Conservation (phyloP, 345 rosid species). For the Euphorbia tirucalli region DNA sequence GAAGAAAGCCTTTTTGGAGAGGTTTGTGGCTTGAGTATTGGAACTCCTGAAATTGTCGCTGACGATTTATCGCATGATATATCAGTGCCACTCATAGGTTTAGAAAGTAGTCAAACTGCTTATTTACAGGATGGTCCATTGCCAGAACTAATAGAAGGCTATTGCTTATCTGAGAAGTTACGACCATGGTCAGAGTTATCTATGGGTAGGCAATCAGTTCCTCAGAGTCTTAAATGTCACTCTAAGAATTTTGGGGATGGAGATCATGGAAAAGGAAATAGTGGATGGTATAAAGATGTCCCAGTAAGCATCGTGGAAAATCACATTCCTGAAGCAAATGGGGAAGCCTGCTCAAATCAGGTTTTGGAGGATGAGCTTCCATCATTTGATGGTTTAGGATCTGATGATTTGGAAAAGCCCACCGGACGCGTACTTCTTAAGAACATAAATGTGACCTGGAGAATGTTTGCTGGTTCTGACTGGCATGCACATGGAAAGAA, state of each 20-base stretch:
- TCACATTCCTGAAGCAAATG: conserved; percentile 67
- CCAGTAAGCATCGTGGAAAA: conserved; percentile 63
- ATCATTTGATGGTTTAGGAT: conserved; percentile 23
- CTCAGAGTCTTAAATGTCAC: conserved; percentile 28
- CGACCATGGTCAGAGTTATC: conserved; percentile 56
- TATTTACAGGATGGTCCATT: conserved; percentile 40
- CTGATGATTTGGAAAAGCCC: conserved; percentile 43
- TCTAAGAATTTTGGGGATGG: conserved; percentile 33
- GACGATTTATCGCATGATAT: conserved; percentile 38
- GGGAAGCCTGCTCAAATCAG: conserved; percentile 40
- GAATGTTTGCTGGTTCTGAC: conserved; percentile 76
- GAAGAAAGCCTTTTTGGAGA: conserved; percentile 43
- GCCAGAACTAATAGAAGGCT: conserved; percentile 83
- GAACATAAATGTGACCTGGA: conserved; percentile 72
- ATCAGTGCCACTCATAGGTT: conserved; percentile 36
- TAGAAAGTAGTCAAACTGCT: conserved; percentile 53
- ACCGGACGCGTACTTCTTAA: conserved; percentile 56
- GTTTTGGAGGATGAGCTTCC: conserved; percentile 42
- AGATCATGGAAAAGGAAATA: conserved; percentile 48
- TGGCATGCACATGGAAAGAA: conserved; percentile 50
- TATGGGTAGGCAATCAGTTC: conserved; percentile 38
- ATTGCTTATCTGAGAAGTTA: conserved; percentile 64
- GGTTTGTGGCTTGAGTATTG: conserved; percentile 36
- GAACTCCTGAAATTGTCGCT: conserved; percentile 37
- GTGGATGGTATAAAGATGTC: conserved; percentile 75